Percentiles rank a stretch among this genome's conserved stretches.
Conservation (phyloP, 2,329 filamentous ascomycete species). For the Fusarium sp. region DNA sequence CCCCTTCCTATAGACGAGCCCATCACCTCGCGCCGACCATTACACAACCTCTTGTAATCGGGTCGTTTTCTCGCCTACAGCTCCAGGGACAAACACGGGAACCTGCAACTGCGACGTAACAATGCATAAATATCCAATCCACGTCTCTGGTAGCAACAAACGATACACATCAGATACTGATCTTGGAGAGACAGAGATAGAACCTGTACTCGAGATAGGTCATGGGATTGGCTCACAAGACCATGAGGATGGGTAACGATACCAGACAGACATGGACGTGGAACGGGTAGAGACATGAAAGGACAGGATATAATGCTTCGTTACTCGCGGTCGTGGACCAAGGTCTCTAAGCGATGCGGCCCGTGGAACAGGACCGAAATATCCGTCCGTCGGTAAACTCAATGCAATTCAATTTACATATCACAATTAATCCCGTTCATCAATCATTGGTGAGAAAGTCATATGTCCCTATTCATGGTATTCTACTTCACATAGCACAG, state of each 20-base stretch:
- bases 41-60: conserved; percentile 24
- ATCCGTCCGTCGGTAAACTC: background rate
- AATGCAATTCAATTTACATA: background rate
- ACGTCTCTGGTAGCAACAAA: conserved; percentile 29
- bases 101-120: conserved; percentile 31
- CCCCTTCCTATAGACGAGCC: conserved; percentile 27
- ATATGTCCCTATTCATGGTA: conserved; percentile 30
- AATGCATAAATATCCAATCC: conserved; percentile 9
- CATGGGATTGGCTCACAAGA: conserved; percentile 4
- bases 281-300: background rate
- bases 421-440: background rate
- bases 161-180: conserved; percentile 12
- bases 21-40: conserved; percentile 7
- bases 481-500: conserved; percentile 25
- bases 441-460: background rate
- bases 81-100: conserved; percentile 34
- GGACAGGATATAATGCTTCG: background rate
- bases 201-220: background rate
- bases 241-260: conserved; percentile 1
- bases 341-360: background rate
- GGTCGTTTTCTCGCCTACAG: conserved; percentile 25
- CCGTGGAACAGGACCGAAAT: conserved; percentile 1
- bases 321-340: background rate
- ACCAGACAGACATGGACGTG: background rate
- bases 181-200: background rate